A percentile compares a stretch with the other conserved stretches of the same genome.
Evolutionary conservation across 768 basidiomycete genomes (phyloP).

Genomic region (Pleurotus cornucopiae): DNA sequence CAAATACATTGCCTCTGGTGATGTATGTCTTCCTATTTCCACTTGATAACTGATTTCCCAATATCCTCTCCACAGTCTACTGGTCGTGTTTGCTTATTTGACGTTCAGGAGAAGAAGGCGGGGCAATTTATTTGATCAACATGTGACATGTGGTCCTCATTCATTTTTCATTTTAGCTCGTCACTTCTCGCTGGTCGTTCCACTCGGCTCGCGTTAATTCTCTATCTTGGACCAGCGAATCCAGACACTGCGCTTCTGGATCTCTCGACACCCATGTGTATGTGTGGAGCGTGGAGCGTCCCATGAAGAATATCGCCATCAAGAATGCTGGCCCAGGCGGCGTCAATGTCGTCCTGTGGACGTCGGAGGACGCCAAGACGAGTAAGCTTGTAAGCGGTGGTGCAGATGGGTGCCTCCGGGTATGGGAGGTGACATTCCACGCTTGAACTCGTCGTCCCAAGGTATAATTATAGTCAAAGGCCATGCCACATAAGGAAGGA

Average conservation of each 20-base stretch:
- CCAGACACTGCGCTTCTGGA: constrained; percentile 77
- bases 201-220: constrained; percentile 81
- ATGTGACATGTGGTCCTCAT: not conserved
- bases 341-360: constrained; percentile 78
- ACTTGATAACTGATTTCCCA: constrained; percentile 4
- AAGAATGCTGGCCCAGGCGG: constrained; percentile 87
- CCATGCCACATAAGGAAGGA: too few species aligned
- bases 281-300: constrained; percentile 72
- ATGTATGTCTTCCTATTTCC: constrained; percentile 51
- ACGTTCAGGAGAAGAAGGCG: constrained; percentile 64
- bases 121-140: constrained; percentile 6
- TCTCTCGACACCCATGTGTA: constrained; percentile 94
- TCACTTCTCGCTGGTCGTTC: constrained; percentile 80
- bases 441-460: constrained; percentile 11
- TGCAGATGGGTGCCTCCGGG: constrained; percentile 75
- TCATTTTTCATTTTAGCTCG: constrained; percentile 33
- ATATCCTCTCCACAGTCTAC: constrained; percentile 45
- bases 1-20: constrained; percentile 71
- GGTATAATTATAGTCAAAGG: too few species aligned
- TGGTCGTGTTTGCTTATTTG: constrained; percentile 79
- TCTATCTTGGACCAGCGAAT: constrained; percentile 71
- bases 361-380: constrained; percentile 36
- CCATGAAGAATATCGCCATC: constrained; percentile 72
- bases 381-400: constrained; percentile 67
- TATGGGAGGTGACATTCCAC: constrained; percentile 63